Evolutionary conservation across 345 rosid species (phyloP).

Genomic region (Iberis pinnata): DNA sequence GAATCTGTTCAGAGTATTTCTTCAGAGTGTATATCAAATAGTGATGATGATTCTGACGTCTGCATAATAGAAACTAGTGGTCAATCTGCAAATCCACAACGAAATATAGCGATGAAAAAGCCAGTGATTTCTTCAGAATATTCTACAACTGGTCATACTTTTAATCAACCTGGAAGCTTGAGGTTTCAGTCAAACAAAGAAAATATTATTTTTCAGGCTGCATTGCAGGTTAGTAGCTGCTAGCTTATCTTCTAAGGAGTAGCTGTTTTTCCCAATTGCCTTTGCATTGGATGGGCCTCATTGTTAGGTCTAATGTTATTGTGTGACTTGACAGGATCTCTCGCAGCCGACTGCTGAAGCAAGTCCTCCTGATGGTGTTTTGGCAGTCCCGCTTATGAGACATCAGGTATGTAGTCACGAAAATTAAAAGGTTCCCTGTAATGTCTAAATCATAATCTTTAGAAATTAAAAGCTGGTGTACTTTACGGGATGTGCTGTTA

Average conservation of each 20-base stretch:
- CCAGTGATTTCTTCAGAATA: conserved; percentile 27
- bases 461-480: too few species aligned
- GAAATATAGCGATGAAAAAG: conserved; percentile 27
- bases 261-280: background rate
- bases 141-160: conserved; percentile 25
- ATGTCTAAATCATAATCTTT: too few species aligned
- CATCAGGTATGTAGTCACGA: too few species aligned
- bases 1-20: conserved; percentile 70
- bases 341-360: conserved; percentile 76
- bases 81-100: conserved; percentile 42
- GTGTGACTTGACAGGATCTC: conserved; percentile 55
- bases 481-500: too few species aligned
- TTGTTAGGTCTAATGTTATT: conserved; percentile 19
- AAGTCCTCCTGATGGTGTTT: conserved; percentile 63
- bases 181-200: conserved; percentile 48
- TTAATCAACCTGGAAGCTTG: conserved; percentile 32
- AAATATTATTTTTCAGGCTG: conserved; percentile 47
- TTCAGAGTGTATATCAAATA: conserved; percentile 43
- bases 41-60: conserved; percentile 68
- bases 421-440: too few species aligned
- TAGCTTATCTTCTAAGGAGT: too few species aligned
- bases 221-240: conserved; percentile 84
- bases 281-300: background rate
- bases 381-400: background rate
- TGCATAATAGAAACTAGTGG: conserved; percentile 71